phyloP scores from a whole-genome alignment of 2,329 filamentous ascomycete species.

The Fusarium irregulare region DNA sequence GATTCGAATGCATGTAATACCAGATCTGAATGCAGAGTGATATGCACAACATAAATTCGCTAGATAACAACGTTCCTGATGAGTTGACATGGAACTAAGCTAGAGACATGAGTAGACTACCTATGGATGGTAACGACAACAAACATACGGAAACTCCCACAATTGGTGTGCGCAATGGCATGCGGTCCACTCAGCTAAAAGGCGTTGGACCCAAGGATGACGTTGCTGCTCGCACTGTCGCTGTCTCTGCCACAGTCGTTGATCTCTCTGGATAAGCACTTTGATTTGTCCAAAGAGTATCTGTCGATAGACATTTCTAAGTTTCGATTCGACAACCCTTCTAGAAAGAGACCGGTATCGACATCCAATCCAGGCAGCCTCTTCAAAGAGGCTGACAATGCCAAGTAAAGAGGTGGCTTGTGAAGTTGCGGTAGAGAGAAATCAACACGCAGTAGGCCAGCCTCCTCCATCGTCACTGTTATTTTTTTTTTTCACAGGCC shows the following conservation, averaged over 20 bases:
- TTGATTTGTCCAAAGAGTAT: slow-evolving; percentile 16
- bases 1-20: slow-evolving; percentile 31
- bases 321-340: slow-evolving; percentile 20
- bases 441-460: slow-evolving; percentile 1
- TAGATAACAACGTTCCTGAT: slow-evolving; percentile 10
- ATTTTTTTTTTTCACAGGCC: slow-evolving; percentile 13
- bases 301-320: slow-evolving; percentile 9
- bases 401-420: slow-evolving; percentile 21
- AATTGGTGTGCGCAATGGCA: slow-evolving; percentile 20
- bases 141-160: slow-evolving; percentile 10
- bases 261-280: background rate
- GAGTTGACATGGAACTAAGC: background rate
- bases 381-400: slow-evolving; percentile 13
- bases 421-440: slow-evolving; percentile 5
- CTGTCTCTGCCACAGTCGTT: slow-evolving; percentile 25
- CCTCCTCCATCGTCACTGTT: slow-evolving; percentile 9
- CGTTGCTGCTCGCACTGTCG: slow-evolving; percentile 40
- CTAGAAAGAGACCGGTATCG: background rate
- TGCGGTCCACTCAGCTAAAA: slow-evolving; percentile 25
- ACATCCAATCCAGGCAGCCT: slow-evolving; percentile 19
- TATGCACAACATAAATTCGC: slow-evolving; percentile 44
- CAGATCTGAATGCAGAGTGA: slow-evolving; percentile 40
- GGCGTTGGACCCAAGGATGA: slow-evolving; percentile 10
- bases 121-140: slow-evolving; percentile 3
- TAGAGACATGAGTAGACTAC: slow-evolving; percentile 17